These are phyloP conservation scores for Ophiostoma fasciatum DNA, from an alignment of 2,329 filamentous ascomycete species.

Conservation along the genomic window DNA sequence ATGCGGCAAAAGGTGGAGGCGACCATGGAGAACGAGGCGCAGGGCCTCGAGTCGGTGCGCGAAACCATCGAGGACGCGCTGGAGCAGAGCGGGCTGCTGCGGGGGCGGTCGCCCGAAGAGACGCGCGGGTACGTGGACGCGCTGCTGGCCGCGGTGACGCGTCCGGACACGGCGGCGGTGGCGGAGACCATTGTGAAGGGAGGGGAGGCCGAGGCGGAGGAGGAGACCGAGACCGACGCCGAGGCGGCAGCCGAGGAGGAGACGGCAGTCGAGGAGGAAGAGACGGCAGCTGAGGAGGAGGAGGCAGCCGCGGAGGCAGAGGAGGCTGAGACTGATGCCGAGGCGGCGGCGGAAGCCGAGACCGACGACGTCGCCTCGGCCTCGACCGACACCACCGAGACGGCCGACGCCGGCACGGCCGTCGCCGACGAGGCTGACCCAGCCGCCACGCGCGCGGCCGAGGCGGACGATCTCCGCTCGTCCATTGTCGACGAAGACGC, in stretches of 20 bases:
- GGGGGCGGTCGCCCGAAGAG: constrained; percentile 29
- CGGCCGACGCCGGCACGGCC: neutral
- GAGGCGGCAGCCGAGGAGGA: constrained; percentile 1
- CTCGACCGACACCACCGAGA: neutral
- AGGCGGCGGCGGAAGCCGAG: constrained; percentile 1
- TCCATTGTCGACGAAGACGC: neutral
- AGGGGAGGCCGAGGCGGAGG: constrained; percentile 2
- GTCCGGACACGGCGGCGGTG: constrained; percentile 9
- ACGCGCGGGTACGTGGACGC: constrained; percentile 33
- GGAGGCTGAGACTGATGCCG: constrained; percentile 1
- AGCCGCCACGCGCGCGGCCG: constrained; percentile 12
- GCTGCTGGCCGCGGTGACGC: constrained; percentile 33
- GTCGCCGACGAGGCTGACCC: neutral
- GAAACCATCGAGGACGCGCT: constrained; percentile 41
- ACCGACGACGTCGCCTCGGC: constrained; percentile 6
- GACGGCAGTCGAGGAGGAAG: constrained; percentile 9
- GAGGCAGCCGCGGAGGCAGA: constrained; percentile 5
- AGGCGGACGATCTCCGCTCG: neutral
- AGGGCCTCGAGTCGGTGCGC: constrained; percentile 34
- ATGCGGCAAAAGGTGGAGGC: constrained; percentile 40
- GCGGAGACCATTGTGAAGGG: constrained; percentile 11
- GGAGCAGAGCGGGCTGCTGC: constrained; percentile 37
- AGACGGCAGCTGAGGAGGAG: neutral
- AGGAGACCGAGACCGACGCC: neutral
- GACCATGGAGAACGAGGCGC: constrained; percentile 41